Conservation (phyloP, 768 basidiomycete species). For the Leccinellum albellum region DNA sequence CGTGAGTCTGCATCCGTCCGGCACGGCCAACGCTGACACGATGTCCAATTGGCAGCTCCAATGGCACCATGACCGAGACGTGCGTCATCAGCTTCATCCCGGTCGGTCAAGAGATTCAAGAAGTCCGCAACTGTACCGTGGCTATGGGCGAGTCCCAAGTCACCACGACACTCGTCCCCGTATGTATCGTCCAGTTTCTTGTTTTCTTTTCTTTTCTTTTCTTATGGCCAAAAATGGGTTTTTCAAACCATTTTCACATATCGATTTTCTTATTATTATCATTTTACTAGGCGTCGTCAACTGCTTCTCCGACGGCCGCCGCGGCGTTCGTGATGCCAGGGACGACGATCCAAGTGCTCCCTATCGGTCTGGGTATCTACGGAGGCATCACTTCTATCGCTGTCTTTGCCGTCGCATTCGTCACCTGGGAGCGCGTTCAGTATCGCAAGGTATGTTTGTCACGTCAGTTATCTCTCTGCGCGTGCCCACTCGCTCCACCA, state of each 20-base stretch:
- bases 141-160: constrained; percentile 22
- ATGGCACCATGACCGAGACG: constrained; percentile 53
- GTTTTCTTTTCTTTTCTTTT: not conserved
- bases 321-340: constrained; percentile 65
- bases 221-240: not conserved
- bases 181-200: not conserved
- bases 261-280: not conserved
- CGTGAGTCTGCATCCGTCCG: constrained; percentile 31
- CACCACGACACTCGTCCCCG: constrained; percentile 6
- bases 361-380: constrained; percentile 80
- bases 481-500: constrained; percentile 2
- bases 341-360: constrained; percentile 67
- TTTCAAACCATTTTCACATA: too few species aligned
- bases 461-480: not conserved
- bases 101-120: constrained; percentile 48
- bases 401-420: constrained; percentile 74
- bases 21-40: not conserved
- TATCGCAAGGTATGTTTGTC: constrained; percentile 65
- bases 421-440: constrained; percentile 84
- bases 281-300: constrained; percentile 22
- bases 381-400: constrained; percentile 84
- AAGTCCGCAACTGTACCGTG: constrained; percentile 52
- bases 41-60: constrained; percentile 32
- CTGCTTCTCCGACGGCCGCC: constrained; percentile 25
- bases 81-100: constrained; percentile 57